Base-by-base conservation (phyloP, 1,284 basidiomycete genomes). In the Ceratorhiza oryzae-sativae region DNA sequence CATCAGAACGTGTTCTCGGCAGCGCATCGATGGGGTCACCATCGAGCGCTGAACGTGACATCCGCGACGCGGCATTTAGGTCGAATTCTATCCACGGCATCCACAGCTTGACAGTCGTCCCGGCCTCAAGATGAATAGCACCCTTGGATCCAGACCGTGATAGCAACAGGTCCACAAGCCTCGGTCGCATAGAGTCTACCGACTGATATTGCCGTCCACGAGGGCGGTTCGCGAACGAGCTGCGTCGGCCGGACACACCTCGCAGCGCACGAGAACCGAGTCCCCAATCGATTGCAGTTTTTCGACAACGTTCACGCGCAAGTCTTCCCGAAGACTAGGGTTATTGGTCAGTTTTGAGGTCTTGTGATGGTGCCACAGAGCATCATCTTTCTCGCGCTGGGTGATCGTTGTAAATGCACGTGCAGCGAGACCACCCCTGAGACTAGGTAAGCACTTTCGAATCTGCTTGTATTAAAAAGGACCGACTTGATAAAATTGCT, bases 401-500 rank as follows among this genome's bases (percentile, higher is more conserved):
- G 49, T 42, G 25, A 67, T 67, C 63, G 55, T 27, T 49, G 39
- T 42, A 48, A 41, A 42, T n/a, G 63, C 63, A 56, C 63, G 63
- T 67, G 63, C 63, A 55, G 63, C 63, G 9, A 67, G 63, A 1
- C 63, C 63, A 18, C 51, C 63, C 63, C 63, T 67, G 51, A 56
- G 48, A 55, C 10, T 12, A 56, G 39, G 49, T 67, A 32, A 67
- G 63, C 30, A 42, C 10, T 27, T 55, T 53, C n/a, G 51, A 10
- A 34, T 36, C 13, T 10, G 20, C 3, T 67, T 13, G 34, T 12
- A 25, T n/a, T 41, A 32, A 56, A 56, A 41, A 18, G 63, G 30
- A 65, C 63, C 45, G 49, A 67, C 63, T 67, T 67, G 63, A 67
- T 56, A 56, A 67, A 67, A 25, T 67, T 67, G 49, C 20, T 67